A percentile compares a stretch with the other conserved stretches of the same genome.
Evolutionary conservation across 2,329 filamentous ascomycete species (phyloP).

Genomic region (Drechslerella dactyloides): DNA sequence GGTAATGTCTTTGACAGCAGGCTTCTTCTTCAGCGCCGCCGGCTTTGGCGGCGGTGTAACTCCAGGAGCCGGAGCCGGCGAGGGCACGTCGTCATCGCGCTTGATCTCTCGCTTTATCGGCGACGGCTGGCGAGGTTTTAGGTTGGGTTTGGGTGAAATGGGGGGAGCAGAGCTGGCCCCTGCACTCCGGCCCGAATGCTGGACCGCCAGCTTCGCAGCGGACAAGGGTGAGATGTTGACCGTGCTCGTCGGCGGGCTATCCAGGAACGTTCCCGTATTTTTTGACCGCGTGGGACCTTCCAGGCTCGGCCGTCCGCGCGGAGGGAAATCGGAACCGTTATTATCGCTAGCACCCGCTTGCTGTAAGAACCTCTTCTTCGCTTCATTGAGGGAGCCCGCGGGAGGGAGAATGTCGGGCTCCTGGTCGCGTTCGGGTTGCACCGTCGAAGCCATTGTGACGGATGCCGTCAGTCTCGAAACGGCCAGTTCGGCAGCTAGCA

Average conservation of each 20-base stretch:
- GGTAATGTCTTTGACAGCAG: constrained; percentile 35
- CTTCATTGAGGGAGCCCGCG: constrained; percentile 37
- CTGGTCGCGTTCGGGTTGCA: constrained; percentile 43
- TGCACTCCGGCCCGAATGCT: constrained; percentile 44
- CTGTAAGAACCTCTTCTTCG: constrained; percentile 33
- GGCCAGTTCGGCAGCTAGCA: constrained; percentile 35
- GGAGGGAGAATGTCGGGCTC: constrained; percentile 44
- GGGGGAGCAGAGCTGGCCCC: constrained; percentile 19
- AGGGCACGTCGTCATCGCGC: constrained; percentile 18
- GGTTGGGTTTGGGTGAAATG: constrained; percentile 1
- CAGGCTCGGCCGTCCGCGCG: constrained; percentile 32
- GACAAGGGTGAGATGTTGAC: constrained; percentile 44
- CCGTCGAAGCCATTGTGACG: constrained; percentile 17
- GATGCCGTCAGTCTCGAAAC: constrained; percentile 38
- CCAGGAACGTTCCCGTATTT: constrained; percentile 34
- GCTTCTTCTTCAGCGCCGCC: constrained; percentile 37
- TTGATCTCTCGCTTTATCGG: constrained; percentile 43
- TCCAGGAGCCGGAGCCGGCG: background rate
- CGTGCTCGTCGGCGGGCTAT: constrained; percentile 36
- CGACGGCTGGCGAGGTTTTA: constrained; percentile 40
- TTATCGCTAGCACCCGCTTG: constrained; percentile 25
- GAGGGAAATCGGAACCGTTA: constrained; percentile 19
- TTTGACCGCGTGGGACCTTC: constrained; percentile 41
- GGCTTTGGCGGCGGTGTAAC: constrained; percentile 39
- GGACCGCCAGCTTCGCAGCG: constrained; percentile 44